phyloP scores from a whole-genome alignment of 257 asterid genomes.

The Solanum appendiculatum region DNA sequence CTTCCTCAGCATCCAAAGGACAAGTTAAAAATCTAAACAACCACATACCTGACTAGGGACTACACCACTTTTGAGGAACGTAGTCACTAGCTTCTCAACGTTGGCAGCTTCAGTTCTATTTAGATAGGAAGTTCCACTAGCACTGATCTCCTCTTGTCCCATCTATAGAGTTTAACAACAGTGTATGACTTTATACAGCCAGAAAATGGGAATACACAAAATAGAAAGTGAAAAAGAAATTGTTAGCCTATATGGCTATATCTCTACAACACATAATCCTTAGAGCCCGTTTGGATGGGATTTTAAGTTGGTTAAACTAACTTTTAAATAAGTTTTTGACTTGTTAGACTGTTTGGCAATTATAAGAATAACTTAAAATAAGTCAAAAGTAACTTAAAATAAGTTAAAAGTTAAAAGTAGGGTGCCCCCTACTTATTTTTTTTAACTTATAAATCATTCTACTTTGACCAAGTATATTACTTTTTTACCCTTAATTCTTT shows the following conservation, averaged over 20 bases:
- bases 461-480: too few species aligned
- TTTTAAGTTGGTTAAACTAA: too few species aligned
- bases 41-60: conserved; percentile 81
- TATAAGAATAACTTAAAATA: too few species aligned
- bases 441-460: too few species aligned
- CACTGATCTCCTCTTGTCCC: conserved; percentile 99
- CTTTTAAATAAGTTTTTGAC: too few species aligned
- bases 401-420: too few species aligned
- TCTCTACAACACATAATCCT: neutral
- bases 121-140: conserved; percentile 93
- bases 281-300: too few species aligned
- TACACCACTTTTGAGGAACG: conserved; percentile 95
- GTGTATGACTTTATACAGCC: neutral
- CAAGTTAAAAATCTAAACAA: neutral
- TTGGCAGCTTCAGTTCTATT: conserved; percentile 97
- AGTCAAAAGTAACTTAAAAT: too few species aligned
- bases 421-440: too few species aligned
- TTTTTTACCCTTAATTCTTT: too few species aligned
- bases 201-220: neutral
- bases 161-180: conserved; percentile 35
- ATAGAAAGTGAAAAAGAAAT: neutral
- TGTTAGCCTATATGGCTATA: neutral
- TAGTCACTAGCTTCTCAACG: conserved; percentile 92
- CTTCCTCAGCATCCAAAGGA: neutral
- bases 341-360: too few species aligned